phyloP scores from a whole-genome alignment of 1,284 basidiomycete genomes.

The Tetrapyrgos nigripes region DNA sequence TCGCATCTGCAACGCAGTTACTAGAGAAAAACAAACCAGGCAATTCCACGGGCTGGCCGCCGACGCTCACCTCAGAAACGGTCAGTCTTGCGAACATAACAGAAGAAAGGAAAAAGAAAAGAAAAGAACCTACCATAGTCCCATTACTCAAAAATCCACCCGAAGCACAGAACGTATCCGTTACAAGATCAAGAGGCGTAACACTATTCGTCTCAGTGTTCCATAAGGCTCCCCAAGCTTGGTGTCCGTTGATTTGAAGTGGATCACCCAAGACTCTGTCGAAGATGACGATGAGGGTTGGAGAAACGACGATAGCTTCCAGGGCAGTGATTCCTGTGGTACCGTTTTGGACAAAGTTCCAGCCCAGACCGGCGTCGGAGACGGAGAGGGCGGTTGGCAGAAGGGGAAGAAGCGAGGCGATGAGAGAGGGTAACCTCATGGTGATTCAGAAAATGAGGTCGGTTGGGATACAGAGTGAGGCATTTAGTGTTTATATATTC shows the following conservation, averaged over 20 bases:
- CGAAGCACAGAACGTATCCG: conserved; percentile 60
- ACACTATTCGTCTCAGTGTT: conserved; percentile 48
- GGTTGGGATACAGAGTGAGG: too few relatives aligned
- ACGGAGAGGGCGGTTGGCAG: background rate
- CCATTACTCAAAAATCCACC: conserved; percentile 56
- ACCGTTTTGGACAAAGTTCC: conserved; percentile 46
- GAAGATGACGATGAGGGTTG: conserved; percentile 50
- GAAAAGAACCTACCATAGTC: conserved; percentile 42
- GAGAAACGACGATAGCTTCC: conserved; percentile 54
- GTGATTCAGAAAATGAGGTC: too few relatives aligned
- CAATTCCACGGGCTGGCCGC: conserved; percentile 39
- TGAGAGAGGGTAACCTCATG: too few relatives aligned
- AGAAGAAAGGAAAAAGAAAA: background rate
- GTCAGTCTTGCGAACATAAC: conserved; percentile 4
- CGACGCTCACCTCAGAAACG: conserved; percentile 44
- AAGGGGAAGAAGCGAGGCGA: background rate
- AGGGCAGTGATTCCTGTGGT: conserved; percentile 54
- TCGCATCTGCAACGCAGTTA: too few relatives aligned
- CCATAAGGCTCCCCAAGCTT: conserved; percentile 55
- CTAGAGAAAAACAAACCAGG: too few relatives aligned
- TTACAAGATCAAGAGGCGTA: conserved; percentile 46
- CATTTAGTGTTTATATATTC: too few relatives aligned
- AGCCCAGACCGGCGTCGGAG: conserved; percentile 20
- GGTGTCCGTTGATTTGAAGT: conserved; percentile 46
- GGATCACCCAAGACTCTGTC: conserved; percentile 54